Evolutionary conservation across 176 grass and related monocot genomes (phyloP).

Genomic region (Triticum aestivum): IWGSC_CS_RefSeq_v2.1 NC_057810.1:189490451-189490950

Average conservation of each 20-base stretch:
- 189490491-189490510: background rate
- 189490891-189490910: background rate
- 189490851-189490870: background rate
- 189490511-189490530: background rate
- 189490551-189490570: background rate
- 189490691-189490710: background rate
- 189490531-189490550: slow-evolving; percentile 1
- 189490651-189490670: background rate
- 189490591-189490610: background rate
- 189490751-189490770: background rate
- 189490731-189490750: background rate
- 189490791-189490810: background rate
- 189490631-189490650: background rate
- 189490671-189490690: background rate
- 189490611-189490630: background rate
- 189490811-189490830: background rate
- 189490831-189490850: background rate
- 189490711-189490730: background rate
- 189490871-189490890: background rate
- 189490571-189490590: background rate
- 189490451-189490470: background rate
- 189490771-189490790: background rate
- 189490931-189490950: background rate
- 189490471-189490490: background rate
- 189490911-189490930: background rate